These are phyloP conservation scores for Sphagnum fallax DNA, from an alignment of 228 moss, liverwort and hornwort genomes.

Conservation along the genomic window DNA sequence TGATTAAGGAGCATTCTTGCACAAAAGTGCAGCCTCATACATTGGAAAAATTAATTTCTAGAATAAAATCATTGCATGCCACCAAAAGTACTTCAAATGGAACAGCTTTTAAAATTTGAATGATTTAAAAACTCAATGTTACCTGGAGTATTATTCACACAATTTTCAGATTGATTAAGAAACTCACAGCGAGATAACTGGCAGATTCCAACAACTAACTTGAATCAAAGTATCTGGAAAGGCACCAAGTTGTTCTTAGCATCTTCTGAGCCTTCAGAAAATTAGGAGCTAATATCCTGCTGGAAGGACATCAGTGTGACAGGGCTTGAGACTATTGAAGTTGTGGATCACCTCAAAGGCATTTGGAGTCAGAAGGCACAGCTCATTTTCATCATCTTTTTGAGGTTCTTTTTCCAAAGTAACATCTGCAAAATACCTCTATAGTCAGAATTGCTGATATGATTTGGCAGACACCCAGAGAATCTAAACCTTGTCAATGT, in stretches of 20 bases:
- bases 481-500: background rate
- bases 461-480: background rate
- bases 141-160: background rate
- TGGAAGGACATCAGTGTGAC: background rate
- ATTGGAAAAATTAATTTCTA: too few relatives aligned
- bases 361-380: slow-evolving; percentile 8
- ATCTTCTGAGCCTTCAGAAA: too few relatives aligned
- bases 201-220: background rate
- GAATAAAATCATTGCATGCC: background rate
- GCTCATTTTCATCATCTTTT: slow-evolving; percentile 1
- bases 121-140: background rate
- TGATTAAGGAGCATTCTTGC: background rate
- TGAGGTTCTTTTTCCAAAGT: background rate
- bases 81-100: background rate
- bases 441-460: background rate
- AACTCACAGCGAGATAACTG: background rate
- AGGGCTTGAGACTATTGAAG: background rate
- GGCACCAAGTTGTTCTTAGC: background rate
- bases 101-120: background rate
- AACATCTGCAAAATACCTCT: background rate
- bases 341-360: slow-evolving; percentile 11
- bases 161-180: background rate
- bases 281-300: background rate
- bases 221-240: background rate
- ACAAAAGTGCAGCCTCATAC: background rate